Evolutionary conservation across 768 basidiomycete species (phyloP).

Genomic region (Calocybe cyanea): DNA sequence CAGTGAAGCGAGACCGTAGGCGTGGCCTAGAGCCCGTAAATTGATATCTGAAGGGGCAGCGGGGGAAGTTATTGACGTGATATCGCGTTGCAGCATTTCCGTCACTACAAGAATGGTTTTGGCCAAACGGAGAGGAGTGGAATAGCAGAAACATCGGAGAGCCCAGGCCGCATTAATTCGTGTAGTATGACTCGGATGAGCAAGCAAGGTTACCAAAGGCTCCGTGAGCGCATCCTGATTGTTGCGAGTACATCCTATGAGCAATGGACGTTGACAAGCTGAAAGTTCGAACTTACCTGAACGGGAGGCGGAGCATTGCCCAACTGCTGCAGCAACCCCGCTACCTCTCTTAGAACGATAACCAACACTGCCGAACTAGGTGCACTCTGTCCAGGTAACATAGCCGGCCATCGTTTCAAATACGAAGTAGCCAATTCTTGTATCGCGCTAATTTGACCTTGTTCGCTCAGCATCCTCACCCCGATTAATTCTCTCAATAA

Average conservation of each 20-base stretch:
- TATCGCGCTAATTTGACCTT: constrained; percentile 89
- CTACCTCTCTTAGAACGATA: constrained; percentile 77
- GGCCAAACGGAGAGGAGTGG: constrained; percentile 81
- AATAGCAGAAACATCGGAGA: constrained; percentile 85
- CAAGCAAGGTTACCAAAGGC: constrained; percentile 77
- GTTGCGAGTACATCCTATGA: background rate
- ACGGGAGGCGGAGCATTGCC: constrained; percentile 91
- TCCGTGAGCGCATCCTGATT: constrained; percentile 79
- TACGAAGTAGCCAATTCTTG: constrained; percentile 80
- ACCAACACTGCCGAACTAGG: constrained; percentile 67
- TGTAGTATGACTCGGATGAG: constrained; percentile 86
- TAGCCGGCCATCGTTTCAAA: constrained; percentile 87
- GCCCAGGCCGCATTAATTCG: constrained; percentile 86
- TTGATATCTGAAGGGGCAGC: constrained; percentile 68
- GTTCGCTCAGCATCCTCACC: constrained; percentile 85
- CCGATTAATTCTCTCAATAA: constrained; percentile 85
- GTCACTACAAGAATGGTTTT: constrained; percentile 73
- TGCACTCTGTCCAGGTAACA: constrained; percentile 81
- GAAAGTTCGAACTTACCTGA: constrained; percentile 47
- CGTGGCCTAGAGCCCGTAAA: constrained; percentile 75
- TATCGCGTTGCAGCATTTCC: constrained; percentile 81
- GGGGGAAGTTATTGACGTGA: constrained; percentile 68
- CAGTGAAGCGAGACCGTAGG: constrained; percentile 85
- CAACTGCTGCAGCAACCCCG: constrained; percentile 81
- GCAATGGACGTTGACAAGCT: background rate